phyloP scores from a whole-genome alignment of 306 rosid species.

The peach (Prunus persica) region Prunus_persica_NCBIv2 NC_034014.1:9018001-9018500 shows the following conservation, averaged over 20 bases:
- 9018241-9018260: no score
- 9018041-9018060: constrained; percentile 45
- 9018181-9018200: no score
- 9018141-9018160: not conserved
- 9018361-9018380: no score
- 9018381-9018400: no score
- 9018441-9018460: not conserved
- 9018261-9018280: no score
- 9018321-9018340: no score
- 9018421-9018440: constrained; percentile 1
- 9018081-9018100: constrained; percentile 45
- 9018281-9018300: no score
- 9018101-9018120: constrained; percentile 30
- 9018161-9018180: not conserved
- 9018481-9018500: not conserved
- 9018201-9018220: no score
- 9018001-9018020: constrained; percentile 46
- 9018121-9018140: not conserved
- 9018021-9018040: constrained; percentile 48
- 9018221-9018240: not conserved
- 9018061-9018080: constrained; percentile 32
- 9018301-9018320: no score
- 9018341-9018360: no score
- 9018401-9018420: not conserved
- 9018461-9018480: not conserved